Percentiles rank a stretch among this genome's conserved stretches.
Conservation (phyloP, 139 green algal genomes). For the Chlamydomonas schloesseri region DNA sequence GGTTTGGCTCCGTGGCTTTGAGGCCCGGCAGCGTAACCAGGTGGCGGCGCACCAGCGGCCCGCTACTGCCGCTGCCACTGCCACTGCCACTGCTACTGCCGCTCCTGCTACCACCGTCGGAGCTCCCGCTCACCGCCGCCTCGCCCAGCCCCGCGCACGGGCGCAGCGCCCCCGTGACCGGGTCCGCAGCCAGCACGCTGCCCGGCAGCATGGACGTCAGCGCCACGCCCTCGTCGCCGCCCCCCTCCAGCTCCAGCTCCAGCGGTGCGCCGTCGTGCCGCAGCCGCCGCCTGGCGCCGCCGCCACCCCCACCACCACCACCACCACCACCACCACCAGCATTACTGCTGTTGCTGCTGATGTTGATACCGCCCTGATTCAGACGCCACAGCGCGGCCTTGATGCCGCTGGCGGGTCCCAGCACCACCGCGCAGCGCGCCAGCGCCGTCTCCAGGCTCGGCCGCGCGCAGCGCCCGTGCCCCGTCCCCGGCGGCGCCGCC, state of each 20-base stretch:
- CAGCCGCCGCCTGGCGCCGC: background rate
- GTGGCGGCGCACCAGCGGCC: no score
- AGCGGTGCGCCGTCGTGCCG: background rate
- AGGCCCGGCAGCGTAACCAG: no score
- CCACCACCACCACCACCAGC: no score
- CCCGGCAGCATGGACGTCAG: constrained; percentile 9
- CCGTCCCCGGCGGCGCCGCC: background rate
- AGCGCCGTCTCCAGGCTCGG: constrained; percentile 6
- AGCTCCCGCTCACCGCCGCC: no score
- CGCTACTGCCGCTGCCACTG: no score
- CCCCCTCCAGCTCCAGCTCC: background rate
- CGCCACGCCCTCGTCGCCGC: background rate
- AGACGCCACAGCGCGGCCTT: constrained; percentile 34
- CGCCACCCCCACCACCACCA: no score
- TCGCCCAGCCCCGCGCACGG: no score
- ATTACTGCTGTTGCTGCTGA: background rate
- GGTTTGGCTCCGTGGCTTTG: background rate
- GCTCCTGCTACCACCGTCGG: background rate
- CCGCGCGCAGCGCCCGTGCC: constrained; percentile 10
- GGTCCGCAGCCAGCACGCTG: background rate
- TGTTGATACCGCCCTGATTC: background rate
- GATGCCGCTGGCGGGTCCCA: background rate
- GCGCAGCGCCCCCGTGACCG: background rate
- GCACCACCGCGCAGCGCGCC: background rate
- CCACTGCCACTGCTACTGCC: no score